These are phyloP conservation scores for Ramaria rubella DNA, from an alignment of 768 basidiomycete genomes.

Conservation along the genomic window DNA sequence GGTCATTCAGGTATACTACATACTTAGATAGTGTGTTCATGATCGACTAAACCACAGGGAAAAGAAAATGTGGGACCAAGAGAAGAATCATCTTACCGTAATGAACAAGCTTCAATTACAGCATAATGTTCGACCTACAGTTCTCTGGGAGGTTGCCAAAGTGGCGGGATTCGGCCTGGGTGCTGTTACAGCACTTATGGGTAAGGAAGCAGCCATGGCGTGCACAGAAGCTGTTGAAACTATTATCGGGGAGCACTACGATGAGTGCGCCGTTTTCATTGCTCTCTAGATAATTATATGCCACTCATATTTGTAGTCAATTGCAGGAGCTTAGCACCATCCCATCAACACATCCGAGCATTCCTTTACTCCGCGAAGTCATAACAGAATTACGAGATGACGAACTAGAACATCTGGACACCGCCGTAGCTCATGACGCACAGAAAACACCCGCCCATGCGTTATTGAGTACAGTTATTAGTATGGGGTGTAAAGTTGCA, in stretches of 20 bases:
- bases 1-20: slow-evolving; percentile 59
- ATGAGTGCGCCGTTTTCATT: slow-evolving; percentile 63
- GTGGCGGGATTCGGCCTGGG: slow-evolving; percentile 84
- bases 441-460: slow-evolving; percentile 91
- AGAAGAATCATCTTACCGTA: slow-evolving; percentile 82
- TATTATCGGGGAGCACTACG: slow-evolving; percentile 96
- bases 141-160: slow-evolving; percentile 79
- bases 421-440: slow-evolving; percentile 79
- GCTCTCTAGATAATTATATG: neutral
- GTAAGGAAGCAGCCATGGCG: slow-evolving; percentile 94
- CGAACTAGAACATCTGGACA: slow-evolving; percentile 90
- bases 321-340: slow-evolving; percentile 63
- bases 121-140: slow-evolving; percentile 77
- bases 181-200: slow-evolving; percentile 77
- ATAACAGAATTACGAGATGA: slow-evolving; percentile 87
- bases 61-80: slow-evolving; percentile 97
- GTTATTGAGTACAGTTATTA: slow-evolving; percentile 77
- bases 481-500: slow-evolving; percentile 80
- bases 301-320: slow-evolving; percentile 48
- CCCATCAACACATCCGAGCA: slow-evolving; percentile 65
- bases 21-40: neutral
- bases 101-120: slow-evolving; percentile 83
- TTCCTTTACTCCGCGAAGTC: slow-evolving; percentile 64
- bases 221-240: slow-evolving; percentile 98
- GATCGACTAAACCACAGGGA: slow-evolving; percentile 6